Conservation (phyloP, 164 flowering plant species). For the Berberis vulgaris region DNA sequence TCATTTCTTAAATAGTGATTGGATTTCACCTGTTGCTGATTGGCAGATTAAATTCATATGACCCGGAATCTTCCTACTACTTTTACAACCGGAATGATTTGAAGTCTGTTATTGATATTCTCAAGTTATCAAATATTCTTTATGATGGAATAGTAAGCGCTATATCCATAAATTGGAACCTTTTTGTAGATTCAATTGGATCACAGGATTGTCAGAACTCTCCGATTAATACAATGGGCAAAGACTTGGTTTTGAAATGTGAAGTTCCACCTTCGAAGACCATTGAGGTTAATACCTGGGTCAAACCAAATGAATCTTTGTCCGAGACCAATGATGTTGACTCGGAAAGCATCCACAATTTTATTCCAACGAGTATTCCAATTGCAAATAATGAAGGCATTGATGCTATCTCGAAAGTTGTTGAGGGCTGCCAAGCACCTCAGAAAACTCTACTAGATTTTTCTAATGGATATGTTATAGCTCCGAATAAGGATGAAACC, state of each 20-base stretch:
- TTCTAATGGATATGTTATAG: slow-evolving; percentile 6
- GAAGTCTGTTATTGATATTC: slow-evolving; percentile 39
- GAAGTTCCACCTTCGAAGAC: slow-evolving; percentile 17
- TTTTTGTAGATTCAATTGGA: slow-evolving; percentile 22
- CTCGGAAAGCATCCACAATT: slow-evolving; percentile 13
- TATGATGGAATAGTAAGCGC: slow-evolving; percentile 42
- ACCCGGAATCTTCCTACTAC: slow-evolving; percentile 28
- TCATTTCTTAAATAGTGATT: background rate
- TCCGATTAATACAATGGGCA: slow-evolving; percentile 8
- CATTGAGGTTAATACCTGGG: slow-evolving; percentile 14
- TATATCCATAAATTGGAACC: slow-evolving; percentile 49
- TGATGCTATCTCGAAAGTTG: slow-evolving; percentile 28
- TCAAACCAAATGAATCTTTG: slow-evolving; percentile 15
- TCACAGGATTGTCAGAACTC: slow-evolving; percentile 15
- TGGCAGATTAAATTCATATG: slow-evolving; percentile 71
- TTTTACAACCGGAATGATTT: slow-evolving; percentile 65
- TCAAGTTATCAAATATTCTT: slow-evolving; percentile 39
- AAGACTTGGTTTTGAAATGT: slow-evolving; percentile 10
- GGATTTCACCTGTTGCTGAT: slow-evolving; percentile 5
- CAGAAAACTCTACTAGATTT: slow-evolving; percentile 13
- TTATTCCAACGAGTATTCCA: slow-evolving; percentile 17
- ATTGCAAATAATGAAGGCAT: slow-evolving; percentile 36
- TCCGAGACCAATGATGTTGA: slow-evolving; percentile 15
- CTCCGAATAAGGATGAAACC: slow-evolving; percentile 11
- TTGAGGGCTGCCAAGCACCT: slow-evolving; percentile 10